Base-by-base conservation (phyloP, 2,329 filamentous ascomycete species). In the Zymoseptoria tritici region DNA sequence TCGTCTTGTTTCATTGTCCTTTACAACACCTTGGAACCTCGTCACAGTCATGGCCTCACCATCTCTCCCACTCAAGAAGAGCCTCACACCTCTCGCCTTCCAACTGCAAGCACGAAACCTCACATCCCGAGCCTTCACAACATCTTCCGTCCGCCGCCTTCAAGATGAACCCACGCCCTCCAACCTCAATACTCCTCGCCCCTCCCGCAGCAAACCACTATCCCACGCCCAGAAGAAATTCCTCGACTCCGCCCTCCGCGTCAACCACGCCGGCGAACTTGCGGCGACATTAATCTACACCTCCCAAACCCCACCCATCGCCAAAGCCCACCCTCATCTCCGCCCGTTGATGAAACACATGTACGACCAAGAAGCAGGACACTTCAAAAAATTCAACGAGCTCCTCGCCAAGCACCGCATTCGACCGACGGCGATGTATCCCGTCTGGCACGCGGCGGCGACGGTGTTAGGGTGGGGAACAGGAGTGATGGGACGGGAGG, bases 191-290 rank as follows among this genome's bases (percentile, higher is more conserved):
- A 56, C 55, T 24, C 60, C 56, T 20, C 60, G 60, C 57, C 51
- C 58, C 49, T 24, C 59, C 7, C 60, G 67, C 50, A 62, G 58
- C 52, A 65, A 67, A 51, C 64, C 64, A 49, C 59, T 70, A 26
- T 59, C 60, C 9, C 26, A 56, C 21, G 80, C 84, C 61, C 90
- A 96, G 71, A 82, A 84, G 60, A 81, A 87, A 59, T 95, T 88
- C 69, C 84, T 95, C 54, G 86, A 89, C 60, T 84, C 87, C 26
- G 90, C 90, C 16, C 85, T 97, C 29, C 91, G 94, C 63, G 94
- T 99, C 59, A 97, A 99, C 76, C 94, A 99, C 77, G 91, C 94
- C 22, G 94, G 94, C 72, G 94, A 99, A 77, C 85, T 99, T n/a
- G 94, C 94, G 57, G 94, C 94, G 29, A 93, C 90, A 24, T 84